Evolutionary conservation across 2,329 filamentous ascomycete species (phyloP).

Genomic region (Colletotrichum costaricense): DNA sequence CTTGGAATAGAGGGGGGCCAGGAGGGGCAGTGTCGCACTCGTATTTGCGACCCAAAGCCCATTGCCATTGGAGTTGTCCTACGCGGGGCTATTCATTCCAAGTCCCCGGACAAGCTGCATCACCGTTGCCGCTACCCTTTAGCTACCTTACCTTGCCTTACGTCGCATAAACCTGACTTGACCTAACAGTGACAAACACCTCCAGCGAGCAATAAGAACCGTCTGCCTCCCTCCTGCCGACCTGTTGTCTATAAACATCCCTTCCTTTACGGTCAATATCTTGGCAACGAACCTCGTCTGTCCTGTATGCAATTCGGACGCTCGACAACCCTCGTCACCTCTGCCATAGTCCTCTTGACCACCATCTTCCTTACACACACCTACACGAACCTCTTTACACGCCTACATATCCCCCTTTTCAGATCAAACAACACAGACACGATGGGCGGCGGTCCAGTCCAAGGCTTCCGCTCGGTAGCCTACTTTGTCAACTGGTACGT

Average conservation of each 20-base stretch:
- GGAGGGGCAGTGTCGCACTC: constrained; percentile 28
- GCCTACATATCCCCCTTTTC: constrained; percentile 11
- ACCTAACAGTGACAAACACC: not conserved
- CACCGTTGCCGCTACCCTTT: not conserved
- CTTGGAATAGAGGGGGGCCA: not conserved
- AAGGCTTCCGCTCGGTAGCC: constrained; percentile 73
- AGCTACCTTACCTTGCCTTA: not conserved
- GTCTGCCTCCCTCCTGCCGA: not conserved
- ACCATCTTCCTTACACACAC: constrained; percentile 37
- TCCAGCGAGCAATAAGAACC: constrained; percentile 16
- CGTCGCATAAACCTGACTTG: not conserved
- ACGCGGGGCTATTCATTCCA: constrained; percentile 14
- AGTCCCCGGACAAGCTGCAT: not conserved
- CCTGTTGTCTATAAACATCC: not conserved
- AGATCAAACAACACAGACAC: constrained; percentile 3
- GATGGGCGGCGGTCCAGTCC: constrained; percentile 57
- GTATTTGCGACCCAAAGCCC: not conserved
- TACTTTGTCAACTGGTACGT: constrained; percentile 78
- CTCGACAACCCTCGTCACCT: constrained; percentile 30
- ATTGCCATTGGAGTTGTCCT: not conserved
- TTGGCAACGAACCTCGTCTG: constrained; percentile 9
- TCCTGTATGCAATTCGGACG: constrained; percentile 33
- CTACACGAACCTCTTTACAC: constrained; percentile 36
- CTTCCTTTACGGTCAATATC: not conserved
- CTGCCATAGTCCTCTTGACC: constrained; percentile 37